Evolutionary conservation across 768 basidiomycete genomes (phyloP).

Genomic region (Termitomyces heimii): DNA sequence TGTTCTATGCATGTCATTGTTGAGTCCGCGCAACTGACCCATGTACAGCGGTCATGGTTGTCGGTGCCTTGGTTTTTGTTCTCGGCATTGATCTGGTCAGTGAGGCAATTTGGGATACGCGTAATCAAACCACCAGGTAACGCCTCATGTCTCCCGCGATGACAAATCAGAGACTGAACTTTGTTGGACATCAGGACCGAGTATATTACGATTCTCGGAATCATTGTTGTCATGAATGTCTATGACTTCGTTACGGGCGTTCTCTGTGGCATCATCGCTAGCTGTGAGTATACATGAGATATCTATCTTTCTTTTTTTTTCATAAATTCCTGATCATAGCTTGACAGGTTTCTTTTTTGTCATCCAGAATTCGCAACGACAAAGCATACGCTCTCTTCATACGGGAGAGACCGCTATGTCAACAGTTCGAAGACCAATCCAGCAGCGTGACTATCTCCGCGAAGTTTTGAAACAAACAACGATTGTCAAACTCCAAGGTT

Average conservation of each 20-base stretch:
- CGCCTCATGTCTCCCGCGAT: background rate
- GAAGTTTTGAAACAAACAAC: constrained; percentile 90
- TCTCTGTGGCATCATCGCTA: constrained; percentile 85
- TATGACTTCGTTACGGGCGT: constrained; percentile 96
- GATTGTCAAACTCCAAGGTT: constrained; percentile 82
- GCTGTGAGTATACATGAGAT: constrained; percentile 48
- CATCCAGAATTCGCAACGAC: constrained; percentile 81
- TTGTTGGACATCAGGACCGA: constrained; percentile 41
- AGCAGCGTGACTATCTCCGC: constrained; percentile 84
- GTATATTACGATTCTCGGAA: constrained; percentile 79
- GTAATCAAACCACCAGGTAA: constrained; percentile 75
- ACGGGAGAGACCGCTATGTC: constrained; percentile 83
- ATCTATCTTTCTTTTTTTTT: background rate
- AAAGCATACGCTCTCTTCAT: constrained; percentile 79
- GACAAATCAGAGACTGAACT: background rate
- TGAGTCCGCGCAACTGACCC: background rate
- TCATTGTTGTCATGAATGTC: constrained; percentile 88
- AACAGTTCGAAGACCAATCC: constrained; percentile 83
- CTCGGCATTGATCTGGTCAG: constrained; percentile 91
- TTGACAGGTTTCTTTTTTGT: constrained; percentile 82
- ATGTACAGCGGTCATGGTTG: constrained; percentile 76
- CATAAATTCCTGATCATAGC: background rate
- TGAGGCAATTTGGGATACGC: constrained; percentile 95
- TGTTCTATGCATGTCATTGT: background rate
- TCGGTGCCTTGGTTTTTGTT: constrained; percentile 89